Evolutionary conservation across 495 filamentous ascomycete genomes (phyloP), one percentile per base, ranked within the genome.

Genomic region (Chaetomium tenue): DNA sequence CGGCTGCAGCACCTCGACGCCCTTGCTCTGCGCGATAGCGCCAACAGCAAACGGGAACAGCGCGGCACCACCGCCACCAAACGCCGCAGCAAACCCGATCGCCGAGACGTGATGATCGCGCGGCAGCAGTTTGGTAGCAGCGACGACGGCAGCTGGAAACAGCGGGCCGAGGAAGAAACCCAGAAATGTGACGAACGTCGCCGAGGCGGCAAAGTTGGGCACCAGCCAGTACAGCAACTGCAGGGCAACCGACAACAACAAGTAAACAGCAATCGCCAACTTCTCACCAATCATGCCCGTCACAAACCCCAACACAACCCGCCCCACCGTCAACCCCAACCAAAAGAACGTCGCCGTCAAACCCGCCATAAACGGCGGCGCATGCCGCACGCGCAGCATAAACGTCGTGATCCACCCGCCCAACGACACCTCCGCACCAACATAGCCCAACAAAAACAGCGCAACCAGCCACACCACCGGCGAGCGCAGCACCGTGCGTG

Each of bases 401-500:
- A 93, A 96, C 2, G 89, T 91, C 48, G 93, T 90, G 46, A 95
- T 87, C 92, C 91, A 97, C 18, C 92, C 89, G 37, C 91, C 91
- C 0, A 96, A 81, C 0, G 88, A 86, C 23, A 97, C 92, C 64
- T 97, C 92, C n/a, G 87, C 77, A 48, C 92, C 92, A 13, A 94
- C 90, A 69, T 94, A 95, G 46, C 84, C 84, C 3, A 96, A 80
- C 44, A 94, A 75, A 75, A 95, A 96, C 18, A 89, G 50, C 11
- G 92, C 83, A 42, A 86, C 84, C 25, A 94, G 74, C 91, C 91
- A 97, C 28, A 89, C 89, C 4, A 94, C 75, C 47, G 74, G 75
- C 40, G 74, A 58, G 13, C 61, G 54, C 44, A 72, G 59, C 42
- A 75, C 66, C 12, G 64, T 42, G 70, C 82, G 58, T 65, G 78